Percentiles rank a stretch among this genome's conserved stretches.
Conservation (phyloP, 305 asterid species). For the Petunia hybrid region DNA sequence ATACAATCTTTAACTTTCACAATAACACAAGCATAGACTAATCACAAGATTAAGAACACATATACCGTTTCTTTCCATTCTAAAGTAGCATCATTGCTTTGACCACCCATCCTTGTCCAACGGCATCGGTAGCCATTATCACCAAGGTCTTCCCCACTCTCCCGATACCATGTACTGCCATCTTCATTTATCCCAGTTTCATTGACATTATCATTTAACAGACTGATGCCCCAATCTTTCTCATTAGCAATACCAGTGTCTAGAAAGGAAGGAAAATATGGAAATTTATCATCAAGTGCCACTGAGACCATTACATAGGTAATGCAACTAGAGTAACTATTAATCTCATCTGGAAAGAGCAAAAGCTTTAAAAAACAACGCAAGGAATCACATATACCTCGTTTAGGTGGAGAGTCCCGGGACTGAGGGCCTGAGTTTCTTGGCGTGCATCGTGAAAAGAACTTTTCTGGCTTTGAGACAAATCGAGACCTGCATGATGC, state of each 20-base stretch:
- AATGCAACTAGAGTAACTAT: neutral
- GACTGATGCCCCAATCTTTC: slow-evolving; percentile 94
- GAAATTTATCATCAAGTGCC: slow-evolving; percentile 27
- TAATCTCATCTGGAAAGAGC: neutral
- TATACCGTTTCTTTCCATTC: slow-evolving; percentile 98
- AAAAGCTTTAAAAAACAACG: neutral
- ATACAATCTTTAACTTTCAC: slow-evolving; percentile 9
- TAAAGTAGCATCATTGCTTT: slow-evolving; percentile 70
- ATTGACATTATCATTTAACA: slow-evolving; percentile 66
- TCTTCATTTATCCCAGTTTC: slow-evolving; percentile 92
- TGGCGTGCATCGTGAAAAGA: slow-evolving; percentile 64
- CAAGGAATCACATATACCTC: slow-evolving; percentile 60
- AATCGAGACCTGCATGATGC: slow-evolving; percentile 53
- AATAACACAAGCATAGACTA: neutral
- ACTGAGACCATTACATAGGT: slow-evolving; percentile 26
- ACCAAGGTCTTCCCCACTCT: slow-evolving; percentile 91
- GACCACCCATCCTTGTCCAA: slow-evolving; percentile 97
- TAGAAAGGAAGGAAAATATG: slow-evolving; percentile 34
- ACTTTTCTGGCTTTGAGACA: slow-evolving; percentile 63
- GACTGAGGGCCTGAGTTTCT: slow-evolving; percentile 74
- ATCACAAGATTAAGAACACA: slow-evolving; percentile 26
- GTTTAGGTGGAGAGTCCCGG: slow-evolving; percentile 87
- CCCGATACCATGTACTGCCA: slow-evolving; percentile 89
- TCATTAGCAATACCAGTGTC: slow-evolving; percentile 99
- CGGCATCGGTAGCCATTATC: slow-evolving; percentile 94